Base-by-base conservation (phyloP, 805 yeast genomes). In the Candida hispaniensis region DNA sequence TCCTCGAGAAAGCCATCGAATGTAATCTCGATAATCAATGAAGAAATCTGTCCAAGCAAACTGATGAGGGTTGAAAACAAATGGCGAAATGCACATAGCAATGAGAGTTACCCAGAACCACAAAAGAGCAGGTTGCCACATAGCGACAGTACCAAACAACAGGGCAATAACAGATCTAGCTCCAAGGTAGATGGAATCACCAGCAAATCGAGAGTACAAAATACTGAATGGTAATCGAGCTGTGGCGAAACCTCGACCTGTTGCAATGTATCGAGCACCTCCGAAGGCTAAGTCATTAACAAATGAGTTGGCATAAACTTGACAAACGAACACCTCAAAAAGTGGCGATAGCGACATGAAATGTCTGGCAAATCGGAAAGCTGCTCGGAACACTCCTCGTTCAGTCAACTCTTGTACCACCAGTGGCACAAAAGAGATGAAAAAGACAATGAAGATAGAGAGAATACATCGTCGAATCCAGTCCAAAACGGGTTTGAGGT, bases 101-200 rank as follows among this genome's bases (percentile, higher is more conserved):
- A 85, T 67, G 48, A 85, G 65, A 12, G 94, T 79, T 41, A 91
- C 78, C 96, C 97, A 91, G 73, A 91, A 91, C 95, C 96, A 91
- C 44, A 88, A 60, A 49, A 91, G 66, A 26, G 96, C 81, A 14
- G 94, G 79, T 61, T 82, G 93, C 97, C 97, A 85, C 69, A 82
- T 79, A 0, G 94, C 65, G 6, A 77, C 53, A 0, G 83, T 71
- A 6, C 86, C 80, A 61, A 82, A 85, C 33, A 81, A 47, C 17
- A 86, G 60, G 64, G 79, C 69, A 45, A 83, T 52, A 44, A 79
- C 64, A 7, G 81, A 61, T 34, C 78, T 69, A 0, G 78, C 60
- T 0, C 97, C 97, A 5, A 77, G 59, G 54, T 83, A 82, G 22
- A 86, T 76, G 1, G 94, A 78, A 4, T 75, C 67, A 4, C 69